These are phyloP conservation scores for Stagonosporopsis cucurbitacearum DNA, from an alignment of 2,329 filamentous ascomycete genomes.

Conservation along the genomic window DNA sequence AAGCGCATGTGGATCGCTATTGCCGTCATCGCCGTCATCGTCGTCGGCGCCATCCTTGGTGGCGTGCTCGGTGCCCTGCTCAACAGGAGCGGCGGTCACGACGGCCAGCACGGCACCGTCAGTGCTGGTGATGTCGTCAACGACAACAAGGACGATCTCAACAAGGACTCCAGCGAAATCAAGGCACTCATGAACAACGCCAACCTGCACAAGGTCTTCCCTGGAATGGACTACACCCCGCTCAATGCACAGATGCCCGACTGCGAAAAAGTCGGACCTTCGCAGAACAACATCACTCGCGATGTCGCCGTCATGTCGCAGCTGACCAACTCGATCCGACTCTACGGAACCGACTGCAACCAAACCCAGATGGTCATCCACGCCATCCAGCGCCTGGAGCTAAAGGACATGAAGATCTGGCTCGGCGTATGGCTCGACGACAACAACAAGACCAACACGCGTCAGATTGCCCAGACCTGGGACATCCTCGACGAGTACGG, in stretches of 20 bases:
- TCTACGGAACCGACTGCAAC: conserved; percentile 97
- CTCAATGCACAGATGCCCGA: conserved; percentile 89
- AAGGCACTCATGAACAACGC: conserved; percentile 80
- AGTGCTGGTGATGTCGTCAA: conserved; percentile 55
- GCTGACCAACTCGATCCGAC: conserved; percentile 82
- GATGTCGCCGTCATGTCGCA: conserved; percentile 90
- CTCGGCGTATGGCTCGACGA: conserved; percentile 90
- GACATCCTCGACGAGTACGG: conserved; percentile 71
- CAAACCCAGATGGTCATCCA: conserved; percentile 94
- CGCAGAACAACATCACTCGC: conserved; percentile 92
- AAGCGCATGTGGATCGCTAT: conserved; percentile 74
- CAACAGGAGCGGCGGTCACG: conserved; percentile 50
- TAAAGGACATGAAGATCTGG: conserved; percentile 87
- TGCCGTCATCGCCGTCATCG: conserved; percentile 66
- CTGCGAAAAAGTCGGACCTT: conserved; percentile 77
- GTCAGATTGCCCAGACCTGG: conserved; percentile 86
- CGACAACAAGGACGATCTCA: conserved; percentile 76
- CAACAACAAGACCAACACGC: conserved; percentile 81
- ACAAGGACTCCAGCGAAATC: conserved; percentile 78
- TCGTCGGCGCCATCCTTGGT: conserved; percentile 74
- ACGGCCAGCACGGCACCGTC: conserved; percentile 31
- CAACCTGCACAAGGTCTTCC: conserved; percentile 89
- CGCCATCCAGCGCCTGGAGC: conserved; percentile 74
- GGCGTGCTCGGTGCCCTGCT: conserved; percentile 77
- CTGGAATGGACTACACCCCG: conserved; percentile 94